Evolutionary conservation across 2,329 filamentous ascomycete species (phyloP), one percentile per base, ranked within the genome.

Genomic region (Botrytis fabae): DNA sequence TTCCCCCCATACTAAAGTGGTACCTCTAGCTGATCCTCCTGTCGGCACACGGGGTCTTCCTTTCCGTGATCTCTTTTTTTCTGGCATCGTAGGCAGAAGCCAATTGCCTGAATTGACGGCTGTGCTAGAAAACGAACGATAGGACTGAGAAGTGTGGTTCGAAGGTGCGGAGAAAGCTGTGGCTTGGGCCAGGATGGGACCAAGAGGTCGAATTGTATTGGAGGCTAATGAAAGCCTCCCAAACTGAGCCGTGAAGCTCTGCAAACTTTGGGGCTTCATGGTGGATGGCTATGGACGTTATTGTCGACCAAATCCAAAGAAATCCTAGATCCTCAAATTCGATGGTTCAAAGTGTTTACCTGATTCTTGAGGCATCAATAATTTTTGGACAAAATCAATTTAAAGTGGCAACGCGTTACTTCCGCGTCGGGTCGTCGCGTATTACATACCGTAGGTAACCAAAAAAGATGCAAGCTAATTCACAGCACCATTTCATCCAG

Each of bases 1-100:
- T 82, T 98, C 95, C 72, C 96, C 96, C 94, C 94, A 98, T 73
- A 97, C 90, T 32, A 99, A 92, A 0, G 95, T 98, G 51, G 96
- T 99, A 78, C 96, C 96, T 82, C 97, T 94, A 51, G 88, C 91
- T 72, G 93, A 97, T 75, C 96, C 96, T 75, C 96, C 96, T 0
- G 95, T 99, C 38, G 93, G 89, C 66, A 98, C 94, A 78, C 94
- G 90, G 68, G 93, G 92, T 2, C 94, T 90, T 57, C 95, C 96
- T 85, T 98, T 98, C 76, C 88, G 88, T 78, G 94, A 95, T 86
- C 97, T 97, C 82, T 93, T 93, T 80, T 90, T 92, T 81, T 94
- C 95, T 76, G 93, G 90, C 78, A 91, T 84, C 79, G 89, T 92
- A 48, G 95, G 95, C 73, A 93, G 88, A 65, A 98, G 92, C 94